Conservation (phyloP, 768 basidiomycete genomes). For the Agaricus blazei region DNA sequence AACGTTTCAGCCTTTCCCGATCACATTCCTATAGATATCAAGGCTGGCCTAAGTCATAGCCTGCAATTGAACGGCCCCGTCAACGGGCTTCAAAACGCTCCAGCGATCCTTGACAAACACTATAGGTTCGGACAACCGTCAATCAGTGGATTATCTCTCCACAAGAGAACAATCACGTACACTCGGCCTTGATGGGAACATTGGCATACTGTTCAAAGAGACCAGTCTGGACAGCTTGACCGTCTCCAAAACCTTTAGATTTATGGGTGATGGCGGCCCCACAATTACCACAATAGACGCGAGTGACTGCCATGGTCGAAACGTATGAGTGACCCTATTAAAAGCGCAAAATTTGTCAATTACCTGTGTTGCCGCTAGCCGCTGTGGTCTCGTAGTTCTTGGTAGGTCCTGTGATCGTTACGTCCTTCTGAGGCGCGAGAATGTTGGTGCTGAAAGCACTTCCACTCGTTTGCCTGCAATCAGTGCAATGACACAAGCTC, state of each 20-base stretch:
- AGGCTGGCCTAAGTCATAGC: background rate
- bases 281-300: constrained; percentile 33
- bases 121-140: constrained; percentile 1
- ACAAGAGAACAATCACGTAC: constrained; percentile 16
- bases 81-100: constrained; percentile 18
- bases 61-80: constrained; percentile 21
- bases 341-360: background rate
- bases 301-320: constrained; percentile 20
- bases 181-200: constrained; percentile 24
- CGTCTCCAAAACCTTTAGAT: constrained; percentile 27
- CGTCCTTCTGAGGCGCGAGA: constrained; percentile 26
- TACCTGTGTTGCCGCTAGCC: constrained; percentile 29
- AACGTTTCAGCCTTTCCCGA: background rate
- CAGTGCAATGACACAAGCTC: constrained; percentile 33
- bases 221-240: constrained; percentile 32
- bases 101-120: constrained; percentile 33
- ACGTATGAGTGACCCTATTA: background rate
- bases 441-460: constrained; percentile 35
- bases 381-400: constrained; percentile 25
- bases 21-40: background rate
- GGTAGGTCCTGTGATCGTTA: constrained; percentile 28
- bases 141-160: background rate
- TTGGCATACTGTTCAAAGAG: constrained; percentile 27
- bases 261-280: constrained; percentile 32
- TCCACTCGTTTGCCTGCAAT: constrained; percentile 33